Evolutionary conservation across 2,329 filamentous ascomycete species (phyloP).

Genomic region (Teratosphaeria pseudoeucalypti): DNA sequence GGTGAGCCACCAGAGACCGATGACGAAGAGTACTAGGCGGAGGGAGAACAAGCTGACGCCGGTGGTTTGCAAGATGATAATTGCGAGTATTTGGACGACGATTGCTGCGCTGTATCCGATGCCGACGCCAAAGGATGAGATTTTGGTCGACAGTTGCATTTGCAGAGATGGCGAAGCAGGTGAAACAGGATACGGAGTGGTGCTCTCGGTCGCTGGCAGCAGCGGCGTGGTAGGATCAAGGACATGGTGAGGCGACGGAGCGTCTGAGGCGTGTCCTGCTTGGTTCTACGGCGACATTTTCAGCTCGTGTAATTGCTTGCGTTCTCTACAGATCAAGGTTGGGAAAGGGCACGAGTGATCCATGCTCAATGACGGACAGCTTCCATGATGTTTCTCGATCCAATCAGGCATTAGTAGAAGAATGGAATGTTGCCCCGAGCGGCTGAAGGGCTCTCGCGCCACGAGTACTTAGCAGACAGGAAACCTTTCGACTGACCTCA

Average conservation of each 20-base stretch:
- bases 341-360: not conserved
- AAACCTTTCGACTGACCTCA: conserved; percentile 2
- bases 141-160: conserved; percentile 73
- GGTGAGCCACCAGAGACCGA: conserved; percentile 84
- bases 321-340: not conserved
- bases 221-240: conserved; percentile 29
- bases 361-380: not conserved
- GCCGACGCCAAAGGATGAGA: conserved; percentile 85
- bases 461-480: not conserved
- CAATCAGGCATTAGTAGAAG: too few relatives aligned
- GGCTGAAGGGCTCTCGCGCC: not conserved
- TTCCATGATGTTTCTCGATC: not conserved
- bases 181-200: conserved; percentile 24
- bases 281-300: conserved; percentile 1
- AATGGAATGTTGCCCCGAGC: not conserved
- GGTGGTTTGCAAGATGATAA: conserved; percentile 62
- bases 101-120: conserved; percentile 86
- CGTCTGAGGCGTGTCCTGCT: conserved; percentile 11
- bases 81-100: conserved; percentile 70
- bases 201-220: conserved; percentile 18
- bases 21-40: conserved; percentile 72
- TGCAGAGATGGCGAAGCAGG: conserved; percentile 47
- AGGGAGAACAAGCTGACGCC: conserved; percentile 75
- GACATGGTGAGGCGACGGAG: conserved; percentile 17
- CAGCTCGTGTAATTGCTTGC: not conserved